Evolutionary conservation across 176 grass and related monocot species (phyloP), one percentile per base, ranked within the genome.

Genomic region (Sorghum bicolor): DNA sequence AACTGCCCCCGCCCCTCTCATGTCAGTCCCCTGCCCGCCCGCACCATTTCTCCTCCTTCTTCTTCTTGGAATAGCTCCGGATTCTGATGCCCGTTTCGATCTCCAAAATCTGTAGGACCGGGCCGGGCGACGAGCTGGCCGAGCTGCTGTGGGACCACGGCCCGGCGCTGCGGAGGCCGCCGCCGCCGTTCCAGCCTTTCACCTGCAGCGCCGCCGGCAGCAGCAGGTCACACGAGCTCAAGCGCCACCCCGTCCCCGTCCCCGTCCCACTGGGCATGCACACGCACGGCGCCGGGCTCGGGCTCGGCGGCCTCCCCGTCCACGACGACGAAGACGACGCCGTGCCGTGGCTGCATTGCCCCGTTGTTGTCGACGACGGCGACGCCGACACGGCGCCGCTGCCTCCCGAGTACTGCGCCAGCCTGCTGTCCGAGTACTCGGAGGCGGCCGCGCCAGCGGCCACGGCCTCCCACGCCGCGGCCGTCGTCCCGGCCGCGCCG

Each of bases 281-380:
- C 17, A 37, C 19, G 15, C 65, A 70, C 41, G 63, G 33, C 64
- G 26, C 61, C 61, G 61, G 25, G 61, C 26, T 64, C 60, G 63
- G 62, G 1, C 61, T 66, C 55, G 32, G 4, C 16, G 76, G 57
- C 80, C 24, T 81, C 79, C 47, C 20, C 36, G 39, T 36, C 40
- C 43, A 41, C 8, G 32, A 4, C 34, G 12, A 26, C 16, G 34
- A 52, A 0, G 15, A 40, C 25, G 67, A 65, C 67, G 68, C 75
- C 45, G 84, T 70, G 47, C 89, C 89, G 48, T 90, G 89, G 89
- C 55, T 90, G 80, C 84, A 87, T 83, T 90, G 72, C 80, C 48
- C 80, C 19, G 39, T 72, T 67, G 34, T 72, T 67, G 34, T 72
- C 25, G 84, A 77, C 20, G 72, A 61, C 66, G 57, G 13, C 60